phyloP scores from a whole-genome alignment of 805 yeast species.

The Lipomyces sp. region DNA sequence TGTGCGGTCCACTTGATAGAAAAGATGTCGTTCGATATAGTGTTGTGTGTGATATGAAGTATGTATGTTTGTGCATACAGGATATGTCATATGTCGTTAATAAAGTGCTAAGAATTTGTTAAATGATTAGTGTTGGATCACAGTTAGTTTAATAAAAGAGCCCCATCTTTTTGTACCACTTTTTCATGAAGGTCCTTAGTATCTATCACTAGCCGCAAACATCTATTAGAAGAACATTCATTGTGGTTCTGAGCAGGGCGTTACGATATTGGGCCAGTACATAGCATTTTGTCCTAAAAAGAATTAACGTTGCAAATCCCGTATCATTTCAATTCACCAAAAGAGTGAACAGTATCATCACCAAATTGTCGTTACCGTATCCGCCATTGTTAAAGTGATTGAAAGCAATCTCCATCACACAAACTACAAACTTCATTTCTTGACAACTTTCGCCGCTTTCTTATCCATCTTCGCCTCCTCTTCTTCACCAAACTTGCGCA shows the following conservation, averaged over 20 bases:
- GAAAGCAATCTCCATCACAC: neutral
- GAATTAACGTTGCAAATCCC: no score
- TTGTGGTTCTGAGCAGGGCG: no score
- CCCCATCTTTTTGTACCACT: neutral
- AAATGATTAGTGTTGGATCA: neutral
- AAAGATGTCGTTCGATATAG: neutral
- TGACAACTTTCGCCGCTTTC: constrained; percentile 4
- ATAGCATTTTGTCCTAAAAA: no score
- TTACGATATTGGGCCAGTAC: no score
- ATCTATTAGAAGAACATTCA: no score
- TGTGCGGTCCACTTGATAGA: neutral
- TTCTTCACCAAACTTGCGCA: constrained; percentile 41
- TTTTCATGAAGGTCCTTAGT: no score
- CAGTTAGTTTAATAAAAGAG: constrained; percentile 1
- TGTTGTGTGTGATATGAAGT: neutral
- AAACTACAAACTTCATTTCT: neutral
- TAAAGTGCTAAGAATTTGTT: neutral
- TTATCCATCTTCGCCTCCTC: constrained; percentile 20
- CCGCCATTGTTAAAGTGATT: neutral
- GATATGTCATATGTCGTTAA: neutral
- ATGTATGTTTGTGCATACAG: constrained; percentile 3
- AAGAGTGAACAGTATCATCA: no score
- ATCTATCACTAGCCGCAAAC: no score
- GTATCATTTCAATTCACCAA: no score
- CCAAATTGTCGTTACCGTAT: no score